Evolutionary conservation across 2,329 filamentous ascomycete genomes (phyloP), one percentile per base, ranked within the genome.

Genomic region (Cladobotryum mycophilum): DNA sequence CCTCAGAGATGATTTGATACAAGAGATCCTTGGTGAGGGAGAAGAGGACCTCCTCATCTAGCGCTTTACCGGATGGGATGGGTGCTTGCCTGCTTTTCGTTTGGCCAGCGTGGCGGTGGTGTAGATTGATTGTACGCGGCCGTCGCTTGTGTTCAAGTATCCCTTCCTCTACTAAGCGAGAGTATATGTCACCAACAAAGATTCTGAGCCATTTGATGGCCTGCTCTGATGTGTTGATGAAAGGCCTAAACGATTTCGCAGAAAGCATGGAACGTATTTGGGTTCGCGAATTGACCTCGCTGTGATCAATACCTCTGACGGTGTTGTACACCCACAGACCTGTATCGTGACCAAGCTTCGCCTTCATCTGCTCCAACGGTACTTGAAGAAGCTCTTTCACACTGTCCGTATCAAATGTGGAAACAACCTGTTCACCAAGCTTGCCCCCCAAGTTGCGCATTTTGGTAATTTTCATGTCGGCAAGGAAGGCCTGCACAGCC

Each of bases 241-340:
- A 82, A 0, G 93, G 93, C 22, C 88, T 79, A 62, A 99, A 99
- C 0, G 90, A 95, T 65, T 99, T 99, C 17, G 93, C 91, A 1
- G 90, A 96, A 13, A 97, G 76, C 91, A 99, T 97, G 14, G 88
- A 93, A 67, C 97, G 96, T 72, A 96, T 96, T 62, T 93, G 88
- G 1, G 90, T 96, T 47, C 92, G 79, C 25, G 89, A 81, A 62
- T 89, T 96, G 57, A 99, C 89, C 67, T 96, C 91, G 60, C 86
- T 93, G 45, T 76, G 74, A 66, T 99, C 93, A 54, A 91, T 82
- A 1, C 93, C 93, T 11, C 93, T 82, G 48, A 97, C 85, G 11
- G 85, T 86, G 49, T 86, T 82, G 69, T 95, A 86, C 11, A 97
- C 75, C 90, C 91, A 96, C 3, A 78, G 75, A 1, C 89, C 92